Base-by-base conservation (phyloP, 129 eudicot genomes). In the Chrysanthemum makinoi region DNA sequence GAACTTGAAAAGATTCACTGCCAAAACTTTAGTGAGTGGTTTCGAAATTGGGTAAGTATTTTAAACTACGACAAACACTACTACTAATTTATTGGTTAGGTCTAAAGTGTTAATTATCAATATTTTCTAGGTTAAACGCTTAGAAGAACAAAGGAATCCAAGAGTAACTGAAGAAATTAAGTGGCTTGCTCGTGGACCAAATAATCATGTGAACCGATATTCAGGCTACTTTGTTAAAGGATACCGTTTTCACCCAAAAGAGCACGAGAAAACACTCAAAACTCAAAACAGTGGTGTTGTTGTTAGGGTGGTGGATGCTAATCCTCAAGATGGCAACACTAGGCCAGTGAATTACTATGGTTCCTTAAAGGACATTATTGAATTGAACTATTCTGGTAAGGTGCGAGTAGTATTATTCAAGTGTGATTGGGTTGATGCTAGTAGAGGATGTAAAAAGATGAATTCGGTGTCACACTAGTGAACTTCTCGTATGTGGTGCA, bases 111-210 rank as follows among this genome's bases (percentile, higher is more conserved):
- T 54, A 6, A 54, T 16, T 14, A 54, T 3, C 0, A 13, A 16
- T 54, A 54, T 15, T 15, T 54, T n/a, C 8, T 26, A 60, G 65
- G 68, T 63, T 63, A 20, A 22, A 4, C 52, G 52, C 51, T 13
- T 63, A 39, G 68, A 63, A 63, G 68, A 33, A 11, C 24, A 63
- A 35, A n/a, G 14, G 12, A 24, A 63, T 63, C 52, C 20, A 33
- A 33, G 22, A 39, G 51, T 63, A 15, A 16, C 28, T 0, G 51
- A 63, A 63, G 52, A 63, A 26, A 33, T 63, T 5, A 63, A 63
- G 68, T 63, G 49, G 68, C 68, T 63, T 33, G 51, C 68, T 15
- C 68, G 51, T 63, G 68, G 68, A n/a, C 68, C 22, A 14, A 6
- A 13, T 33, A 63, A 39, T 13, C 5, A 5, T 15, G 68, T 63